A percentile compares a stretch with the other conserved stretches of the same genome.
Evolutionary conservation across 2,329 filamentous ascomycete genomes (phyloP).

Genomic region (Myotisia sp.): DNA sequence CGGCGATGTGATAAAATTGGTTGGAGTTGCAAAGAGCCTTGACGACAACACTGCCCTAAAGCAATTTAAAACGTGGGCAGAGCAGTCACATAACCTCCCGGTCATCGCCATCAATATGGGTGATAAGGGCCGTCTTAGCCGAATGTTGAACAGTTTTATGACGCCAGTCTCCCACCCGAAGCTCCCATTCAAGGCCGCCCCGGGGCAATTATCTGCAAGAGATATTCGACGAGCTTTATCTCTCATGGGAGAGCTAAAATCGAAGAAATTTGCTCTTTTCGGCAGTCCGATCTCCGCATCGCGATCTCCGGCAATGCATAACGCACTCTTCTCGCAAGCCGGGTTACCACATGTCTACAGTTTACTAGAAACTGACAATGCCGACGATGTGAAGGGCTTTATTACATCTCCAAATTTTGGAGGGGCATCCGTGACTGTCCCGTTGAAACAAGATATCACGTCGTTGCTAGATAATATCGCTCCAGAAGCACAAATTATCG

Average conservation of each 20-base stretch:
- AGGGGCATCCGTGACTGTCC: constrained; percentile 89
- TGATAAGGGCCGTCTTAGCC: constrained; percentile 67
- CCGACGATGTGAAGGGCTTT: constrained; percentile 45
- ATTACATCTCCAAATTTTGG: constrained; percentile 66
- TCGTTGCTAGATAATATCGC: constrained; percentile 65
- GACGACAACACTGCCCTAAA: constrained; percentile 79
- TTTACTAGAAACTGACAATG: constrained; percentile 57
- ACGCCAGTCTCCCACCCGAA: constrained; percentile 84
- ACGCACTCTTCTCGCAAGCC: constrained; percentile 58
- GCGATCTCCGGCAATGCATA: constrained; percentile 79
- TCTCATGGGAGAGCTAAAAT: constrained; percentile 62
- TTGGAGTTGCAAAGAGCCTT: constrained; percentile 60
- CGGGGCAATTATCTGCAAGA: constrained; percentile 77
- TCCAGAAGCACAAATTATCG: constrained; percentile 64
- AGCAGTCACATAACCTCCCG: constrained; percentile 58
- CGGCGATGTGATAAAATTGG: constrained; percentile 87
- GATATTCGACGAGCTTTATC: constrained; percentile 72
- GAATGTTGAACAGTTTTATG: constrained; percentile 81
- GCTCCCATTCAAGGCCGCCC: constrained; percentile 84
- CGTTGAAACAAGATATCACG: constrained; percentile 81
- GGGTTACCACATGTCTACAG: constrained; percentile 79
- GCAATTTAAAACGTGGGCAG: constrained; percentile 65
- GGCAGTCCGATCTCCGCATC: constrained; percentile 72
- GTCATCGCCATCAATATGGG: constrained; percentile 97
- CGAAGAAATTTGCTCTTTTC: constrained; percentile 72